These are phyloP conservation scores for Arthrobotrys sphaeroides DNA, from an alignment of 2,329 filamentous ascomycete genomes.

Conservation along the genomic window DNA sequence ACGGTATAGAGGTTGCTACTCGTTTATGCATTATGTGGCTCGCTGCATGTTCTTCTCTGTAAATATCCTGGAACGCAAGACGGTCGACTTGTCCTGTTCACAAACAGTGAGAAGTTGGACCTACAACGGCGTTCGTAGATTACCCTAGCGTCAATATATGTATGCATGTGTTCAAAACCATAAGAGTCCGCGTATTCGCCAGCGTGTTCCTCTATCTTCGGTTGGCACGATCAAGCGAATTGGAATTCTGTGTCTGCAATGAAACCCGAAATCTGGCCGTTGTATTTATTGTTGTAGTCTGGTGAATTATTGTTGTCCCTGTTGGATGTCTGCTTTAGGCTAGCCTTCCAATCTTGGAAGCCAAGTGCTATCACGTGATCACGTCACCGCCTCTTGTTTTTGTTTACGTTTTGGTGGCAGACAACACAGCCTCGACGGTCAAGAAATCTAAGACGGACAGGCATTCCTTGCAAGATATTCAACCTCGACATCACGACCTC, in stretches of 20 bases:
- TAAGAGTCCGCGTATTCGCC: too few relatives aligned
- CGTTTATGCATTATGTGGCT: not conserved
- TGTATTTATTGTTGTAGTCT: not conserved
- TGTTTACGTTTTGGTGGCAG: conserved; percentile 47
- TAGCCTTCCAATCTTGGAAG: not conserved
- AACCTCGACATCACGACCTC: conserved; percentile 25
- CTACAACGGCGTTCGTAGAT: conserved; percentile 6
- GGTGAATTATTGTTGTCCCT: not conserved
- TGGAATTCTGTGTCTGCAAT: not conserved
- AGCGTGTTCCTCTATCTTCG: not conserved
- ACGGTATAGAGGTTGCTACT: not conserved
- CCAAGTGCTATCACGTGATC: conserved; percentile 14
- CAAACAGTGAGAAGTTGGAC: not conserved
- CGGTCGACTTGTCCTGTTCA: not conserved
- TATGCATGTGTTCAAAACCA: not conserved
- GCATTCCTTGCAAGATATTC: conserved; percentile 22
- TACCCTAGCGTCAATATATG: conserved; percentile 2
- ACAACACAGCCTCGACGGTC: conserved; percentile 34
- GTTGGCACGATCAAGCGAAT: not conserved
- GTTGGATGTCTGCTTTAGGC: not conserved
- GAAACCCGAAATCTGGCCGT: not conserved
- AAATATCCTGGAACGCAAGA: not conserved
- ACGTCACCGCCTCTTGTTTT: conserved; percentile 34
- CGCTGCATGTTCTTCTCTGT: conserved; percentile 1
- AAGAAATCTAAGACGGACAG: not conserved